Conservation (phyloP, 148 eudicot species). For the Gaultheria prostrata region DNA sequence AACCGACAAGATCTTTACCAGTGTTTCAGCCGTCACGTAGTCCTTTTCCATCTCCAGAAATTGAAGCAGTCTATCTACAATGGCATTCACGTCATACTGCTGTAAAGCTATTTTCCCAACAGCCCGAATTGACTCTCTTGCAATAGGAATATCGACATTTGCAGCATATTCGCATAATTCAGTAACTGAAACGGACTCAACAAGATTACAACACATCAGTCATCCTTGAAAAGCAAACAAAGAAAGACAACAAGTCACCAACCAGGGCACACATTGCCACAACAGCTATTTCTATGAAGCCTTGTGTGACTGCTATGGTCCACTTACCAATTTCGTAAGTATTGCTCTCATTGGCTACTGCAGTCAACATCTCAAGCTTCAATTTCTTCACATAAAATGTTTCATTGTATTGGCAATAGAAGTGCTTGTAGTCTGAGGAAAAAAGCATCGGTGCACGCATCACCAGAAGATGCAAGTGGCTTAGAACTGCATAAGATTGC, state of each 20-base stretch:
- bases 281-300: conserved; percentile 15
- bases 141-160: conserved; percentile 93
- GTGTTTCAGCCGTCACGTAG: conserved; percentile 96
- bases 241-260: conserved; percentile 1
- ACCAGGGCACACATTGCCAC: neutral
- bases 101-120: conserved; percentile 98
- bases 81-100: conserved; percentile 99
- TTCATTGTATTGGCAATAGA: conserved; percentile 95
- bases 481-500: conserved; percentile 85
- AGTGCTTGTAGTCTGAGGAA: conserved; percentile 93
- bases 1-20: conserved; percentile 44
- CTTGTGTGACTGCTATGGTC: neutral
- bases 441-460: conserved; percentile 98
- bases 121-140: conserved; percentile 96
- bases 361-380: conserved; percentile 98
- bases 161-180: conserved; percentile 98
- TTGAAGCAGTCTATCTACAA: conserved; percentile 97
- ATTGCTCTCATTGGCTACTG: conserved; percentile 93
- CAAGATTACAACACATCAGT: conserved; percentile 21
- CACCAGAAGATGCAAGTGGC: conserved; percentile 95
- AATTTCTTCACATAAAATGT: conserved; percentile 95
- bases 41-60: conserved; percentile 99
- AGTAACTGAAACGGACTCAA: conserved; percentile 64
- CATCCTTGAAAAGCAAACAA: conserved; percentile 13
- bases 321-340: conserved; percentile 88